Percentiles rank a stretch among this genome's conserved stretches.
Conservation (phyloP, 306 rosid genomes). For the Quillaja saponaria region DNA sequence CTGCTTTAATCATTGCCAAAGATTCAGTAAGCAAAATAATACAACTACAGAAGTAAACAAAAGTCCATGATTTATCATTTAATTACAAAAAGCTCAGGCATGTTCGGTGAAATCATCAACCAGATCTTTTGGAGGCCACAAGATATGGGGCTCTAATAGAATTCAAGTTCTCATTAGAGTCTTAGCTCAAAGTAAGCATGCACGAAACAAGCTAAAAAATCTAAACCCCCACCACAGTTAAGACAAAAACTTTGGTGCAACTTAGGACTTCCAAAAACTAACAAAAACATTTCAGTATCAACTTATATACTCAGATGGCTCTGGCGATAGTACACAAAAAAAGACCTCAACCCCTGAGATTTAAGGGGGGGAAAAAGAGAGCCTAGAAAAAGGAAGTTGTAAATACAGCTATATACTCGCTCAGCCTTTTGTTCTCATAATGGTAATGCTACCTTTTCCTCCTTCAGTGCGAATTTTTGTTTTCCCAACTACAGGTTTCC, state of each 20-base stretch:
- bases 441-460: constrained; percentile 97
- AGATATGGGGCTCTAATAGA: constrained; percentile 25
- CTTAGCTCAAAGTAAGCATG: constrained; percentile 18
- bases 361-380: constrained; percentile 27
- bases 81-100: constrained; percentile 21
- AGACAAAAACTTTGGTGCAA: constrained; percentile 29
- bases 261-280: constrained; percentile 32
- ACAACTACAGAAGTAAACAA: not conserved
- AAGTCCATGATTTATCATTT: no score
- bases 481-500: constrained; percentile 93
- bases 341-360: constrained; percentile 30
- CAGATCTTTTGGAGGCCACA: constrained; percentile 3
- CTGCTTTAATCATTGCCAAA: no score
- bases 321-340: constrained; percentile 31
- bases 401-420: constrained; percentile 23
- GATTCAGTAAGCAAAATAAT: no score
- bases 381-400: constrained; percentile 21
- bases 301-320: constrained; percentile 39
- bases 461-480: constrained; percentile 87
- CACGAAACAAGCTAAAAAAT: constrained; percentile 20
- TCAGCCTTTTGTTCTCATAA: constrained; percentile 93
- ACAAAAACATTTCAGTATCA: constrained; percentile 23
- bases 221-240: constrained; percentile 34
- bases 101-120: constrained; percentile 12
- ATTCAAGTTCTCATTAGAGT: constrained; percentile 34